Evolutionary conservation across 139 green algal species (phyloP).

Genomic region (Volvox reticuliferus): DNA sequence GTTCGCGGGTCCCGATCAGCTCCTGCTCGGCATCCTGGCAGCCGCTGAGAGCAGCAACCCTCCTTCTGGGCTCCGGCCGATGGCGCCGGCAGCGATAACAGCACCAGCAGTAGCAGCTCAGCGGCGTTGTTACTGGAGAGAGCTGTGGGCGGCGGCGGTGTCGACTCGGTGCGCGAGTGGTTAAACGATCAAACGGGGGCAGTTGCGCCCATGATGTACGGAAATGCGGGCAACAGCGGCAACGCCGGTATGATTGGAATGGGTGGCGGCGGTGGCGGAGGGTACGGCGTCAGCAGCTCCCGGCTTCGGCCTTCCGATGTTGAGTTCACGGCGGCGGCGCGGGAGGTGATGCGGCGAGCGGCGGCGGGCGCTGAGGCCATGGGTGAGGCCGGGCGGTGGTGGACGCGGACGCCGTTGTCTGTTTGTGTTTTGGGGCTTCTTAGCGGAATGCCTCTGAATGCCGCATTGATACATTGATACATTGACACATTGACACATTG

Average conservation of each 20-base stretch:
- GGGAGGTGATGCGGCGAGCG: conserved; percentile 2
- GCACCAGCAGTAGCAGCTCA: neutral
- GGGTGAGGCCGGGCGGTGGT: neutral
- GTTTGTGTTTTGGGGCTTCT: neutral
- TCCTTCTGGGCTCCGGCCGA: too few relatives aligned
- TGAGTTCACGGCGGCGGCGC: conserved; percentile 15
- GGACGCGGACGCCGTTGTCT: neutral
- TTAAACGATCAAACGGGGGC: conserved; percentile 13
- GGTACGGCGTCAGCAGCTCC: neutral
- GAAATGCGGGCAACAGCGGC: neutral
- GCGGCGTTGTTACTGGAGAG: neutral
- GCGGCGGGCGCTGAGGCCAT: neutral
- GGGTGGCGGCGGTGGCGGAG: neutral
- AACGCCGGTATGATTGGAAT: neutral
- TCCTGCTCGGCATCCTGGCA: conserved; percentile 16
- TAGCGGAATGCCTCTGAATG: neutral
- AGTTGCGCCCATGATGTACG: conserved; percentile 10
- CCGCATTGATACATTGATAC: too few relatives aligned
- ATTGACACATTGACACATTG: too few relatives aligned
- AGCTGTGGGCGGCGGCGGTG: conserved; percentile 3
- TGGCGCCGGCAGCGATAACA: neutral
- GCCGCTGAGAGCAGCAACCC: neutral
- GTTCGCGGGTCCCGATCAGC: conserved; percentile 40
- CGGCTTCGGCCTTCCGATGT: neutral
- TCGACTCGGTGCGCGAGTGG: conserved; percentile 15